Evolutionary conservation across 331 rosid species (phyloP).

Genomic region (Spiraea crenata): DNA sequence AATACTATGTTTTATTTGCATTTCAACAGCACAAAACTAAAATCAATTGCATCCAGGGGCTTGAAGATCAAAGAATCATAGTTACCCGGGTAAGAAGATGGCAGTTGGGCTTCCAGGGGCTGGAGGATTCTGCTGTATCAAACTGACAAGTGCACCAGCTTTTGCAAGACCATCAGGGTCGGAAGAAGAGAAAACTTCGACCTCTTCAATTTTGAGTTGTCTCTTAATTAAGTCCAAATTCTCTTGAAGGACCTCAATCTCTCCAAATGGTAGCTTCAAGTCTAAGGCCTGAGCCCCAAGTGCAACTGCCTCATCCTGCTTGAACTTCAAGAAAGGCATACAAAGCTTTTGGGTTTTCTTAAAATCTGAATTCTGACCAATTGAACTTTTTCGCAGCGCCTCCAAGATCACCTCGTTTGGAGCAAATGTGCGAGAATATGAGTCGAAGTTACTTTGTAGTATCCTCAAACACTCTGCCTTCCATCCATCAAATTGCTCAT

Average conservation of each 20-base stretch:
- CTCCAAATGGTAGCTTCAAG: slow-evolving; percentile 87
- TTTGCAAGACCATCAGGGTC: slow-evolving; percentile 56
- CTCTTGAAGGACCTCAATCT: slow-evolving; percentile 73
- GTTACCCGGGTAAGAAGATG: slow-evolving; percentile 55
- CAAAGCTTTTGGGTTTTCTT: slow-evolving; percentile 71
- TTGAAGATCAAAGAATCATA: neutral
- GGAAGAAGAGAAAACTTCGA: slow-evolving; percentile 60
- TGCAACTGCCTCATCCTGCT: slow-evolving; percentile 72
- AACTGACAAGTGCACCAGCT: slow-evolving; percentile 65
- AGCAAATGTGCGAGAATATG: slow-evolving; percentile 40
- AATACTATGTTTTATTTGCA: neutral
- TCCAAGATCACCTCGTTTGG: slow-evolving; percentile 58
- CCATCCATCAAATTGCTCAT: slow-evolving; percentile 88
- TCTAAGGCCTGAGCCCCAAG: slow-evolving; percentile 80
- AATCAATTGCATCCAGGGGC: neutral
- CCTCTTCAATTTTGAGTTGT: slow-evolving; percentile 70
- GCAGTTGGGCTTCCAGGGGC: slow-evolving; percentile 87
- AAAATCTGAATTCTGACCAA: slow-evolving; percentile 62
- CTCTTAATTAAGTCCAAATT: slow-evolving; percentile 82
- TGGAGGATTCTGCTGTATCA: slow-evolving; percentile 73
- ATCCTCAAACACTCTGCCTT: slow-evolving; percentile 82
- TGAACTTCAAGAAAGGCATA: slow-evolving; percentile 88
- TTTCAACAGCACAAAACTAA: neutral
- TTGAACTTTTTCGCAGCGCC: slow-evolving; percentile 58
- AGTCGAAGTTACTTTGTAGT: slow-evolving; percentile 56